Evolutionary conservation across 805 yeast genomes (phyloP), one percentile per base, ranked within the genome.

Genomic region (Myxozyma udenii): DNA sequence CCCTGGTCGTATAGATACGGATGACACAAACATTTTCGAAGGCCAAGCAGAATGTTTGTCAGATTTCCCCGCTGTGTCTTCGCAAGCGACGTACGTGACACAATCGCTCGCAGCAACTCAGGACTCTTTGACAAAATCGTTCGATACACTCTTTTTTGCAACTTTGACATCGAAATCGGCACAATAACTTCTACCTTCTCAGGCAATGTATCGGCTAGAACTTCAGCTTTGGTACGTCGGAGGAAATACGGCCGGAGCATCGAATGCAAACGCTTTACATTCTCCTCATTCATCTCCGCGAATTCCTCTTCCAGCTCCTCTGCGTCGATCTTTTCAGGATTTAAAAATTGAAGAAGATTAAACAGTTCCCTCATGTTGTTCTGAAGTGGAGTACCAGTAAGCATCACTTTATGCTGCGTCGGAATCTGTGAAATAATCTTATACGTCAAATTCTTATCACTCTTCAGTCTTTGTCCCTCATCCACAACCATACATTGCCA

Each of bases 381-480:
- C 68, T 91, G 98, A 46, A 91, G 72, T 0, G 98, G 97, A 0
- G 98, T 91, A 74, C 97, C 97, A 0, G 98, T 91, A n/a, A 91
- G 71, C 21, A 91, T 71, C 87, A 74, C 58, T 80, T 81, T 49
- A 75, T 76, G 49, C 87, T 81, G 56, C 88, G 73, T 60, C 79
- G 72, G 66, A 93, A 85, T 60, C 86, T 79, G 55, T 80, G 76
- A 65, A 21, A 58, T 35, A 3, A 18, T 16, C 14, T 26, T 33
- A 25, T 46, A 40, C 7, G 43, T 39, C 19, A 23, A 37, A 22
- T 46, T 57, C 36, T 52, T 48, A 38, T 57, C 61, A 33, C 90
- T 91, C 64, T 91, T 91, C 61, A 91, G 73, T 38, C 97, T 72
- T 68, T 91, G 98, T 3, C 97, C 98, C 67, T 91, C 98, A 68